These are phyloP conservation scores for Letharia lupina DNA, from an alignment of 495 filamentous ascomycete species.

Conservation along the genomic window DNA sequence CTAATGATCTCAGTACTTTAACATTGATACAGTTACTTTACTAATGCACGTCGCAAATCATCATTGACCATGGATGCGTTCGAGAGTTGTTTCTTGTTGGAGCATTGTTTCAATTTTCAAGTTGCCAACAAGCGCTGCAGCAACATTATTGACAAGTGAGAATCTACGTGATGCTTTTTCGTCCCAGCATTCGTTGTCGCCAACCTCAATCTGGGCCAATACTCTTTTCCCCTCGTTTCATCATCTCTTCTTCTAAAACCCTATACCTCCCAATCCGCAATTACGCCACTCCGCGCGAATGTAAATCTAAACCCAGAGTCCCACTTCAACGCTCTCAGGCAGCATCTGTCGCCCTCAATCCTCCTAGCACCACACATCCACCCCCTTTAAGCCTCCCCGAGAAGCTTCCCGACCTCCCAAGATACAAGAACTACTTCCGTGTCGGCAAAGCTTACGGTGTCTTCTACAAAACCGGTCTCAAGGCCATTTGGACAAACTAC, in stretches of 20 bases:
- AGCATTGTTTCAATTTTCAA: too few species aligned
- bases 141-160: neutral
- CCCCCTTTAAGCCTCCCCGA: conserved; percentile 20
- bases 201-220: neutral
- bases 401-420: conserved; percentile 11
- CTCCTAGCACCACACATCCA: conserved; percentile 21
- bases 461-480: conserved; percentile 85
- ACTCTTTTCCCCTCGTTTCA: neutral
- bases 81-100: too few species aligned
- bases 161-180: neutral
- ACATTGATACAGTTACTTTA: too few species aligned
- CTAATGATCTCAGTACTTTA: too few species aligned
- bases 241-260: neutral
- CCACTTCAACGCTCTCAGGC: neutral
- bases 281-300: conserved; percentile 3
- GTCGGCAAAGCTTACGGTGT: conserved; percentile 42
- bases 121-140: too few species aligned
- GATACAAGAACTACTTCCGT: conserved; percentile 29
- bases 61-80: too few species aligned
- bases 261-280: neutral
- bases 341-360: conserved; percentile 18
- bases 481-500: conserved; percentile 54
- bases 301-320: neutral
- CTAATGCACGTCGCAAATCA: too few species aligned
- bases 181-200: neutral